These are phyloP conservation scores for Lasiosphaeris hirsuta DNA, from an alignment of 495 filamentous ascomycete species.

Conservation along the genomic window DNA sequence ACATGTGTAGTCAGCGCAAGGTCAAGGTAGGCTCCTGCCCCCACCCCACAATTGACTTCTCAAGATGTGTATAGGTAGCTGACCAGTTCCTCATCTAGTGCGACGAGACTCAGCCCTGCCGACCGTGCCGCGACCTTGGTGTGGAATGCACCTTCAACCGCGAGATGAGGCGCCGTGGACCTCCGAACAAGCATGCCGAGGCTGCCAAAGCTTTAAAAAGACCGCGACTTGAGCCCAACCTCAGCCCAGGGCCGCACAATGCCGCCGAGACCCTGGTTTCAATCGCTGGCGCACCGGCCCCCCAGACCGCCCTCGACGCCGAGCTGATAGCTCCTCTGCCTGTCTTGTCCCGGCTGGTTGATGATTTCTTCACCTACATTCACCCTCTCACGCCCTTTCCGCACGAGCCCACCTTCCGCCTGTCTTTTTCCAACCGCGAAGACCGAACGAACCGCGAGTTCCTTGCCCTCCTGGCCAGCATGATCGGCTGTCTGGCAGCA, in stretches of 20 bases:
- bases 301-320: conserved; percentile 44
- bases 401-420: conserved; percentile 80
- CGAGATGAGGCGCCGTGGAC: conserved; percentile 75
- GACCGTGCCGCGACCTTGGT: conserved; percentile 70
- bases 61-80: conserved; percentile 18
- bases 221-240: conserved; percentile 49
- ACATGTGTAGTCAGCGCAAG: conserved; percentile 80
- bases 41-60: not conserved
- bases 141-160: conserved; percentile 82
- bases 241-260: conserved; percentile 39
- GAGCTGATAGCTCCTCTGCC: conserved; percentile 73
- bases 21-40: conserved; percentile 63
- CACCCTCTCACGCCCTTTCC: conserved; percentile 84
- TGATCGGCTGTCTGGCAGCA: conserved; percentile 72
- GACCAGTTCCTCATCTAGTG: conserved; percentile 51
- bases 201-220: conserved; percentile 61
- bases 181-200: conserved; percentile 82
- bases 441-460: conserved; percentile 67
- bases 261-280: conserved; percentile 48
- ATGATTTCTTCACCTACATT: conserved; percentile 89
- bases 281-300: conserved; percentile 28
- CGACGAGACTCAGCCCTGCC: conserved; percentile 76
- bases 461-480: conserved; percentile 73
- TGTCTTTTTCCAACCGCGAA: conserved; percentile 64
- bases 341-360: conserved; percentile 64